Evolutionary conservation across 2,329 filamentous ascomycete species (phyloP), one percentile per base, ranked within the genome.

Genomic region (Nakataea oryzae): DNA sequence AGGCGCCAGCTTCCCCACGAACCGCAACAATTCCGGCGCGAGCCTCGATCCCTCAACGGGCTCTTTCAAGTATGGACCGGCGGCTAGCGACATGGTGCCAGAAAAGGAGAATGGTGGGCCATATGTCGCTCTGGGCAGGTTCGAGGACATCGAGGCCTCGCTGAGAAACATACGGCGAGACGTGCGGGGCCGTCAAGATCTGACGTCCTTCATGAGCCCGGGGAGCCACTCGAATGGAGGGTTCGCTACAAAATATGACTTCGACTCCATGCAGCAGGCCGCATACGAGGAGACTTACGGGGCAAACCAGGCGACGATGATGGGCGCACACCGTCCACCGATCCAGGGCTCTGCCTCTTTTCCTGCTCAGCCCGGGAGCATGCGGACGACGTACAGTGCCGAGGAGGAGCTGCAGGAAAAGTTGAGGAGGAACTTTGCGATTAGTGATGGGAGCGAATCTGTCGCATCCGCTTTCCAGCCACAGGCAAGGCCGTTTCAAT

Each of bases 401-500:
- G 73, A 76, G 11, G 67, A 69, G 7, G 75, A 77, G 8, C 61
- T 79, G 24, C 65, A 72, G 4, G 66, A 73, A 2, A 69, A 71
- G 27, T 72, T 77, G 59, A 64, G 65, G 56, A 74, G 72, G 41
- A 67, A 68, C 17, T 63, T 78, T 28, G 68, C 65, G 1, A 61
- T 81, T 26, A 73, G 75, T 21, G 73, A 74, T 30, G 64, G 54
- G 11, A 28, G 67, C 2, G 72, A 70, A 32, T 62, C 62, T 2
- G 24, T 62, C 28, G 62, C 65, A 14, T 70, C 66, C 60, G 67
- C 68, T 64, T 58, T 67, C 65, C 57, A 65, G 66, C 3, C 63
- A 64, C 3, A 63, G 62, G 30, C 75, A 75, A 27, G 30, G 60
- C 70, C 74, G 7, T 81, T 81, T 66, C 77, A 79, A 64, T 70